Evolutionary conservation across 2,329 filamentous ascomycete genomes (phyloP), one percentile per base, ranked within the genome.

Genomic region (Drechmeria coniospora): DNA sequence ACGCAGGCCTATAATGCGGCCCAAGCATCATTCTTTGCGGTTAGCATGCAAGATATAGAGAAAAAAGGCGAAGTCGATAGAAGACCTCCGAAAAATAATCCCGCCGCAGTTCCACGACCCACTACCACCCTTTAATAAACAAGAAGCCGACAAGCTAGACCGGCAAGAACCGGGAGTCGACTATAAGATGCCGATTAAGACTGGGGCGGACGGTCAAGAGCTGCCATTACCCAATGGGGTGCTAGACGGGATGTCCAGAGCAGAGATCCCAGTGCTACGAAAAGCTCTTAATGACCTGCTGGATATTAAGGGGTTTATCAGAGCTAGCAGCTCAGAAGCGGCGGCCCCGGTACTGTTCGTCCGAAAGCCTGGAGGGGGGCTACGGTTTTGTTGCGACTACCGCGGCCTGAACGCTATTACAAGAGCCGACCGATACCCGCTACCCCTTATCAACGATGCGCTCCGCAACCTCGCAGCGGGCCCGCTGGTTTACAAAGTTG

Each of bases 311-410:
- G 22, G 22, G 8, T 23, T 23, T 14, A 23, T 23, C 13, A 12
- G 22, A 15, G 22, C 22, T 11, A 23, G 22, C 12, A 23, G 22
- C 22, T 23, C 12, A 3, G 22, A 12, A 6, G 31, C 17, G 8
- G n/a, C 30, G n/a, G 33, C 31, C 6, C 21, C 39, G 1, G 25
- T 42, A 11, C 36, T 40, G n/a, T n/a, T n/a, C 25, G 26, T 35
- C 15, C 2, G 27, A 17, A 43, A 41, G 30, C 33, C 21, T 17
- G 28, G 26, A 14, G 28, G 35, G 8, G 29, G 31, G 2, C 23
- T 45, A 13, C 23, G 30, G 4, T 40, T 48, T 25, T 48, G 35
- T 32, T 32, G 45, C 0, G 31, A 50, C 25, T 50, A 49, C 23
- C 14, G 27, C 5, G 31, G 14, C 0, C 29, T 50, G 8, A 51